Evolutionary conservation across 2,329 filamentous ascomycete genomes (phyloP), one percentile per base, ranked within the genome.

Genomic region (Sordariomycetes sp.): DNA sequence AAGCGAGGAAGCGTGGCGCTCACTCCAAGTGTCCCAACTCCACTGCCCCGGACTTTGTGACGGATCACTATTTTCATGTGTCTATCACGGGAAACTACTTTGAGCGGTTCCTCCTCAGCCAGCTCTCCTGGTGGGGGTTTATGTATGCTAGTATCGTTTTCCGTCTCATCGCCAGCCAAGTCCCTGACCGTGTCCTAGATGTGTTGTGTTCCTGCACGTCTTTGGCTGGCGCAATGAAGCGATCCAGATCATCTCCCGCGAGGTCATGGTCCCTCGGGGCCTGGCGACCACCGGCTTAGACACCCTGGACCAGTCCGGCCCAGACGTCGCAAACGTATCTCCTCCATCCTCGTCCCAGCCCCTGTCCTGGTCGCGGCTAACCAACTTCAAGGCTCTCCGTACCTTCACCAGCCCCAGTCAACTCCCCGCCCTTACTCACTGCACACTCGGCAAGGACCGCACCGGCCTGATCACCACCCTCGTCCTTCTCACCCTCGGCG

Each of bases 371-470:
- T 3, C 32, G 16, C 40, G n/a, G 18, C 40, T 46, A 7, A 35
- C 28, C 51, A 53, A 22, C 3, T 24, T 48, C 34, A 60, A 69
- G 55, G 65, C 65, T 7, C 62, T 74, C 40, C 62, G 61, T 10
- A 59, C 71, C 1, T 72, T 70, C 56, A 62, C 68, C 5, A 57
- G 58, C 8, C 25, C 61, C 2, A 64, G 69, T 0, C 76, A 76
- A 18, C 83, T 85, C 62, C 90, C 90, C 0, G 70, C 85, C 1
- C 68, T 96, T 8, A 73, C 94, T 2, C 90, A 96, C 70, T 96
- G 91, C 70, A 94, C 90, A 0, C 90, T 95, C 66, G 91, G 91
- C 59, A 96, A 96, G 68, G 91, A 96, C 67, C 81, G 91, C 2
- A 74, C 72, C 58, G 91, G 91, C 0, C 74, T 96, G 14, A 76